Conservation (phyloP, 495 filamentous ascomycete species). For the Aspergillus heteromorphus region DNA sequence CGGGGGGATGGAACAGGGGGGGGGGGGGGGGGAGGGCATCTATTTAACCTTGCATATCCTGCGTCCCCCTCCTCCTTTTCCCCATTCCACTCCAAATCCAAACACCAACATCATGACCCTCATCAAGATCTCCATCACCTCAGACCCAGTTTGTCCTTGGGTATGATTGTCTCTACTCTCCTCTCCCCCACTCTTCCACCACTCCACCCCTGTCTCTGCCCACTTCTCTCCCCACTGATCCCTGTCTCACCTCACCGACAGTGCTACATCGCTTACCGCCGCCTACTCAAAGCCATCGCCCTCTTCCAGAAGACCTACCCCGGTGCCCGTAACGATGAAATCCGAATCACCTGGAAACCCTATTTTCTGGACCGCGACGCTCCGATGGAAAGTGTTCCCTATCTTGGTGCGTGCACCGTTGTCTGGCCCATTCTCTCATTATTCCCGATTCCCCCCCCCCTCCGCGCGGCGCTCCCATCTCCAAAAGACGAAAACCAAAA, state of each 20-base stretch:
- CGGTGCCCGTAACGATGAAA: slow-evolving; percentile 48
- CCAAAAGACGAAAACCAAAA: too few relatives aligned
- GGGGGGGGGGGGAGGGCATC: too few relatives aligned
- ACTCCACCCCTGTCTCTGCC: too few relatives aligned
- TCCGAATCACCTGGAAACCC: slow-evolving; percentile 56
- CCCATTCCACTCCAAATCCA: too few relatives aligned
- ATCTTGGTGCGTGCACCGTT: slow-evolving; percentile 12
- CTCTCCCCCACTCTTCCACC: too few relatives aligned
- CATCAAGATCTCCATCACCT: slow-evolving; percentile 60
- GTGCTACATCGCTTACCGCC: slow-evolving; percentile 67
- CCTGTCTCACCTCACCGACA: slow-evolving; percentile 5
- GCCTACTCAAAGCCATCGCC: slow-evolving; percentile 54
- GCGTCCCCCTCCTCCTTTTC: too few relatives aligned
- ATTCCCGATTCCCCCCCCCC: too few relatives aligned
- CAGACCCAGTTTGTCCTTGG: slow-evolving; percentile 64
- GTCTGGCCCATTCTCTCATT: too few relatives aligned
- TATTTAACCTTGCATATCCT: too few relatives aligned
- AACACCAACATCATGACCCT: slow-evolving; percentile 45
- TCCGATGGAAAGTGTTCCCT: slow-evolving; percentile 29
- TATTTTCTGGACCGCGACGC: slow-evolving; percentile 61
- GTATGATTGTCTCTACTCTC: too few relatives aligned
- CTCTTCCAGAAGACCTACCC: slow-evolving; percentile 51
- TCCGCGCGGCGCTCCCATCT: too few relatives aligned
- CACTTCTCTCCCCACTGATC: background rate
- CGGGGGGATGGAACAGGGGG: too few relatives aligned